Conservation (phyloP, 345 rosid species). For the Isatis tinctoria region DNA sequence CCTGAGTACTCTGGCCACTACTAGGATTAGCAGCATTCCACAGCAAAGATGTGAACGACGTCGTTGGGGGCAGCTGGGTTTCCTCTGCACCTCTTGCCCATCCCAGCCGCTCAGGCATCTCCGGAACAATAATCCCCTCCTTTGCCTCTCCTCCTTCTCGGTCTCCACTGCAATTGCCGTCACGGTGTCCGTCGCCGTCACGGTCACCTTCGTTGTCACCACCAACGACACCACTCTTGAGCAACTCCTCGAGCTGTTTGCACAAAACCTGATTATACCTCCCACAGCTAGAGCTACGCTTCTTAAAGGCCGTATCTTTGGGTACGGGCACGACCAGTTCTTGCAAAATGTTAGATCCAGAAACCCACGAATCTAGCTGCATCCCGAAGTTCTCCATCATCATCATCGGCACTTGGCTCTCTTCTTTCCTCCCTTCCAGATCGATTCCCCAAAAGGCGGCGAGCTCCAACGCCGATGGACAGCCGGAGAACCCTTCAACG, state of each 20-base stretch:
- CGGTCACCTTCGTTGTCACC: constrained; percentile 1
- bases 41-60: constrained; percentile 35
- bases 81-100: constrained; percentile 31
- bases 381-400: constrained; percentile 29
- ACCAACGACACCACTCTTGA: constrained; percentile 36
- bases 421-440: constrained; percentile 37
- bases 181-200: neutral
- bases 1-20: constrained; percentile 52
- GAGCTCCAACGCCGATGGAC: constrained; percentile 59
- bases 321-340: constrained; percentile 79
- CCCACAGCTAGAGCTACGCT: constrained; percentile 41
- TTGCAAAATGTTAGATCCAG: constrained; percentile 35
- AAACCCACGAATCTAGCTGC: constrained; percentile 46
- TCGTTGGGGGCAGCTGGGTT: constrained; percentile 20
- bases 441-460: constrained; percentile 60
- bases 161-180: neutral
- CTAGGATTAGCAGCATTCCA: constrained; percentile 40
- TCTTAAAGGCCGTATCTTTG: constrained; percentile 30
- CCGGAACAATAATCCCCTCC: constrained; percentile 39
- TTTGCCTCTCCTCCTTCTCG: neutral
- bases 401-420: constrained; percentile 11
- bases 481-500: constrained; percentile 64
- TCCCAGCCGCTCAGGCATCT: constrained; percentile 26
- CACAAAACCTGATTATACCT: constrained; percentile 52
- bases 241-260: constrained; percentile 63